Evolutionary conservation across 306 rosid species (phyloP), one percentile per base, ranked within the genome.

Genomic region (Medicago truncatula): DNA sequence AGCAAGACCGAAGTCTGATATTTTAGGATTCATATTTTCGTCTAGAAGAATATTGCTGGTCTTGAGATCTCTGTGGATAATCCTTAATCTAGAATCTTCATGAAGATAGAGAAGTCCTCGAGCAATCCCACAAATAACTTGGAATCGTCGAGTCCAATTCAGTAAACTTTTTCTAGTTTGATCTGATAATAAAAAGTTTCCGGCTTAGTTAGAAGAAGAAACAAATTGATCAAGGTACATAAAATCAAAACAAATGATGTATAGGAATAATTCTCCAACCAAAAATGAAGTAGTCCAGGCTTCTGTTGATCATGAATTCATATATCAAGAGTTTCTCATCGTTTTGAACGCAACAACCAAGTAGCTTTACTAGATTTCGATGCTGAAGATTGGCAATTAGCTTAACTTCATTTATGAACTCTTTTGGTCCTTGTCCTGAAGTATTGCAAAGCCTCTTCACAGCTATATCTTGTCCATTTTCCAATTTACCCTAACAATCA

Each of bases 351-450:
- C 92, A 88, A 20, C 83, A 90, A 0, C 92, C 96, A 47, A 90
- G 73, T 40, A 90, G 84, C 54, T 78, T 88, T 25, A 90, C 96
- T 4, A 90, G 87, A 80, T 90, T 88, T 62, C 91, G 80, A 38
- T 90, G 96, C 57, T 88, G 91, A 79, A 90, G 96, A n/a, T 90
- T 85, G 4, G 89, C 85, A 12, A 91, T 85, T 59, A 84, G 71
- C 53, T 8, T 44, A 10, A 88, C 87, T 87, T 91, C 93, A 47
- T 88, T 88, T 70, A 77, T 82, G 82, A 88, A 89, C 76, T 89
- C 92, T 0, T 82, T 50, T 0, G 82, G 38, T 34, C 93, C 93
- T 85, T 92, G 97, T 46, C 91, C 88, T 0, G 90, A 86, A 9
- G 76, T 40, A 8, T 21, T 76, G 47, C 90, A 76, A 40, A 88